Evolutionary conservation across 106 monocot genomes (phyloP), one percentile per base, ranked within the genome.

Genomic region (Dactylorhiza incarnata): DNA sequence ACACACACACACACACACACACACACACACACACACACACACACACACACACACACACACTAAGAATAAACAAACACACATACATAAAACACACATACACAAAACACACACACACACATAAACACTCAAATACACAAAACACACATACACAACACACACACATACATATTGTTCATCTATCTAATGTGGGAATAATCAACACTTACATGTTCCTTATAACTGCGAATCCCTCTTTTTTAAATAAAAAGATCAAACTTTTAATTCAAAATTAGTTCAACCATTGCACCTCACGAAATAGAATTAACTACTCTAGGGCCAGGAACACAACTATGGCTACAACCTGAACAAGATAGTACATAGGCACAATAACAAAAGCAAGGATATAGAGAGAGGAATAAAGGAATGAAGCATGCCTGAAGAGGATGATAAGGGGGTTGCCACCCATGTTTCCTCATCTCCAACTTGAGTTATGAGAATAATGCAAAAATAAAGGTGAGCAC

Each of bases 361-460:
- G n/a, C n/a, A n/a, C n/a, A 14, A 1, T 20, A 77, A 49, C 19
- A 69, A 55, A 53, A 47, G 17, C n/a, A 71, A 5, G 6, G 5
- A 76, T 14, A 49, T 29, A 77, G 51, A n/a, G 16, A 65, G 45
- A n/a, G 51, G 6, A 66, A 17, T 2, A 73, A 12, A 24, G 54
- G 49, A 77, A 25, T 51, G 43, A 47, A 76, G 3, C 23, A 46
- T 56, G 86, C 95, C 92, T 95, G 95, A 55, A 95, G 92, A 73
- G 95, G 95, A 75, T 95, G 95, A 76, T 95, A 95, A 49, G 95
- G 95, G 3, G 93, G 83, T 85, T 95, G 86, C 95, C 95, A 95
- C 24, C 95, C 95, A 81, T 92, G 88, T 81, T 83, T 92, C 87
- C 95, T 95, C 95, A 95, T 95, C 71, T 86, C 77, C 48, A 56